Percentiles rank a stretch among this genome's conserved stretches.
Evolutionary conservation across 2,329 filamentous ascomycete genomes (phyloP).

Genomic region (Ceratocystis huliohia): DNA sequence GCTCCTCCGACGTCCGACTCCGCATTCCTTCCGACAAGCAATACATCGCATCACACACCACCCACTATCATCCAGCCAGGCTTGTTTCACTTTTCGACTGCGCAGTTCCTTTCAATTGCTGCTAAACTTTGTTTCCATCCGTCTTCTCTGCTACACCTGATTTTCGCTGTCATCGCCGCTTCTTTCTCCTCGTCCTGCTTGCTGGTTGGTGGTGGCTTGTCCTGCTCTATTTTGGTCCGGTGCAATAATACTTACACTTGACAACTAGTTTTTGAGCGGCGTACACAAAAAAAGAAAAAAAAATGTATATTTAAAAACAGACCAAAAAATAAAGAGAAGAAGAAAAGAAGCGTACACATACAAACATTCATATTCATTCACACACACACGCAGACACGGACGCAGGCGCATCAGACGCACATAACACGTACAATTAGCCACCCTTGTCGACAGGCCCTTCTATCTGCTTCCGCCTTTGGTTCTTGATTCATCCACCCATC

Average conservation of each 20-base stretch:
- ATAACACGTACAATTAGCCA: not conserved
- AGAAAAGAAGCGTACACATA: not conserved
- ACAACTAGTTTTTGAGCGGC: not conserved
- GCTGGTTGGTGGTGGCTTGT: not conserved
- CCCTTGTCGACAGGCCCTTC: not conserved
- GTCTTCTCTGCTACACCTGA: not conserved
- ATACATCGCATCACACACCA: not conserved
- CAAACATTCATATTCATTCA: not conserved
- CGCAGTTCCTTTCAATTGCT: not conserved
- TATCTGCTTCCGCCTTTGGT: not conserved
- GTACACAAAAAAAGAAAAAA: not conserved
- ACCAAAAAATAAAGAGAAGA: not conserved
- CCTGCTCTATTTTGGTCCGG: not conserved
- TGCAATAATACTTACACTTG: not conserved
- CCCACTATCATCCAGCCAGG: not conserved
- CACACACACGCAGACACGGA: not conserved
- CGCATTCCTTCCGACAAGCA: constrained; percentile 10
- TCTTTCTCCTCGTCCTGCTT: not conserved
- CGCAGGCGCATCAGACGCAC: not conserved
- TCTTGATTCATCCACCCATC: not conserved
- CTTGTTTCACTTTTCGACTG: not conserved
- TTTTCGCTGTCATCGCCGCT: not conserved
- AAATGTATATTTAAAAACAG: no score
- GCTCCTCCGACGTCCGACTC: constrained; percentile 4
- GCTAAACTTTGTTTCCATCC: not conserved